Conservation (phyloP, 75 land plant species). For the Picea sitchensis region DNA sequence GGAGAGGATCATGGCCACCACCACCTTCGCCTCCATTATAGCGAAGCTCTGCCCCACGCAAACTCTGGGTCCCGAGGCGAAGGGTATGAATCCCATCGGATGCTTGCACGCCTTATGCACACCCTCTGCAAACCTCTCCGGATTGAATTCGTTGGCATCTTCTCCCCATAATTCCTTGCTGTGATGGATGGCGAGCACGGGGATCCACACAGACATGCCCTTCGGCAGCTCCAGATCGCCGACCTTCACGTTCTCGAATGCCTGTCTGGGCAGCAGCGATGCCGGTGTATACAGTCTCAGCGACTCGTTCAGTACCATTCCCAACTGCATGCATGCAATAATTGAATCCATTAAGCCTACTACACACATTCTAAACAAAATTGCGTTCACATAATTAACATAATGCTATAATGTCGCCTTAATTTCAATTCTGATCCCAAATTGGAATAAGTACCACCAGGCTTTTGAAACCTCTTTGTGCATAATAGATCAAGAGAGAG, state of each 20-base stretch:
- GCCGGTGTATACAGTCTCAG: constrained; percentile 56
- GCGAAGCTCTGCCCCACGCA: constrained; percentile 84
- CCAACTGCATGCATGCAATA: constrained; percentile 19
- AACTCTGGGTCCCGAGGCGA: constrained; percentile 63
- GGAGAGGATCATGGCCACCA: constrained; percentile 58
- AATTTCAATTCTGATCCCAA: too few species aligned
- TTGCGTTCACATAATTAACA: too few species aligned
- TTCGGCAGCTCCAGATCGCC: constrained; percentile 62
- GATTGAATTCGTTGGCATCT: constrained; percentile 77
- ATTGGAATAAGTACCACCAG: too few species aligned
- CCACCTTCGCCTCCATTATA: constrained; percentile 69
- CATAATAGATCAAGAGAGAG: constrained; percentile 1
- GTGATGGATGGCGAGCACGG: constrained; percentile 66
- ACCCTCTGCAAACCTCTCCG: constrained; percentile 59
- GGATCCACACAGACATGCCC: constrained; percentile 70
- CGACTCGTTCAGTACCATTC: too few species aligned
- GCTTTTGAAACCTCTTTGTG: not conserved
- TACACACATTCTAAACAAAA: too few species aligned
- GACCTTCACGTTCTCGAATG: constrained; percentile 56
- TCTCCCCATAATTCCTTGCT: constrained; percentile 69
- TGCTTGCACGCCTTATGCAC: constrained; percentile 37
- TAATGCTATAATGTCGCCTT: not conserved
- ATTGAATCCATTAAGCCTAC: too few species aligned
- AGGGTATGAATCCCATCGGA: constrained; percentile 54
- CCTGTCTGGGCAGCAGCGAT: constrained; percentile 43